These are phyloP conservation scores for Aspergillus calidoustus DNA, from an alignment of 2,329 filamentous ascomycete species.

Conservation along the genomic window DNA sequence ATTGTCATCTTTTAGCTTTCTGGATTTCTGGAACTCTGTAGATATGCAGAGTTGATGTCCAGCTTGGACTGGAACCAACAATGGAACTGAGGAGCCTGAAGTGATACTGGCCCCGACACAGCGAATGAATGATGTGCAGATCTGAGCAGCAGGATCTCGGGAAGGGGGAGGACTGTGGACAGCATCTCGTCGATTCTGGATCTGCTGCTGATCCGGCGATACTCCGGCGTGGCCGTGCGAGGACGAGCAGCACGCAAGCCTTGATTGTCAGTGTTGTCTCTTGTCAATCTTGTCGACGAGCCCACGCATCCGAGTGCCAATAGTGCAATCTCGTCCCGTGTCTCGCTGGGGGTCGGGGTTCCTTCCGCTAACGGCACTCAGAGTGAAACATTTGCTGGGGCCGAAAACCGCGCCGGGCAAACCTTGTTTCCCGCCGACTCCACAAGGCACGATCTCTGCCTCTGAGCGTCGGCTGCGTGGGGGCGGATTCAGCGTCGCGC, in stretches of 20 bases:
- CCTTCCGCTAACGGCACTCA: neutral
- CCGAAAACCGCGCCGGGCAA: neutral
- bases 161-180: neutral
- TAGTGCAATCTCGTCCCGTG: neutral
- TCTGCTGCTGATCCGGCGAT: slow-evolving; percentile 2
- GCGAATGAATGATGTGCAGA: neutral
- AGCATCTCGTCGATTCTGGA: neutral
- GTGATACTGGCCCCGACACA: neutral
- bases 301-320: no score
- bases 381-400: slow-evolving; percentile 5
- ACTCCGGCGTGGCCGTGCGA: neutral
- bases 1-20: neutral
- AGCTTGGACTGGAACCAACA: neutral
- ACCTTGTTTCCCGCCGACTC: neutral
- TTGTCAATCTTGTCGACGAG: no score
- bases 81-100: neutral
- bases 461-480: neutral
- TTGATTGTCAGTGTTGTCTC: neutral
- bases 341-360: neutral
- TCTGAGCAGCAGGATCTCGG: neutral
- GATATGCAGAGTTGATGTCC: neutral
- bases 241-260: neutral
- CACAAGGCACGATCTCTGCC: neutral
- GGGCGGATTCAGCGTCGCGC: neutral
- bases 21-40: neutral